phyloP scores from a whole-genome alignment of 2,329 filamentous ascomycete genomes.

The Calonectria montana region DNA sequence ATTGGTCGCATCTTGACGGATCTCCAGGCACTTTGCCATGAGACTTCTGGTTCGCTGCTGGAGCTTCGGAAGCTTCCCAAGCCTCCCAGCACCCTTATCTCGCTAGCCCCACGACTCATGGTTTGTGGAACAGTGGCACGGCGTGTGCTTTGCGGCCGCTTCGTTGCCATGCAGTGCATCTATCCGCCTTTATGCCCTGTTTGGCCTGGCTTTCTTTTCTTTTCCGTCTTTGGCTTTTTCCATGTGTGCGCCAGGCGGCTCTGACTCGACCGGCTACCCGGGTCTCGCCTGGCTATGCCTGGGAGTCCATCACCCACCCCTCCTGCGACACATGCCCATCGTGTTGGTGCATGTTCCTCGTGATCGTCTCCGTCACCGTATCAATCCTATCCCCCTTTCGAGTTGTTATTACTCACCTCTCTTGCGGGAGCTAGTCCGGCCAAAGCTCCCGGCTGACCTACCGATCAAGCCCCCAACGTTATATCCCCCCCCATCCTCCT shows the following conservation, averaged over 20 bases:
- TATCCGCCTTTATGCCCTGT: conserved; percentile 8
- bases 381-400: conserved; percentile 23
- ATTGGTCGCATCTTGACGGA: background rate
- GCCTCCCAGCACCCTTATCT: conserved; percentile 6
- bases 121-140: background rate
- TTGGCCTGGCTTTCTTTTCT: conserved; percentile 14
- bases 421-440: conserved; percentile 27
- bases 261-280: conserved; percentile 19
- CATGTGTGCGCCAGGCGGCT: conserved; percentile 16
- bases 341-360: background rate
- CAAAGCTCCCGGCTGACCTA: conserved; percentile 34
- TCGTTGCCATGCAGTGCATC: conserved; percentile 6
- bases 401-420: conserved; percentile 22
- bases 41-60: background rate
- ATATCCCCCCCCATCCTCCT: conserved; percentile 32
- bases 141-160: conserved; percentile 16
- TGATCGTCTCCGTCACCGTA: conserved; percentile 19
- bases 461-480: conserved; percentile 33
- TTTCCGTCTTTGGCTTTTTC: conserved; percentile 20
- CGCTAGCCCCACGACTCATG: background rate
- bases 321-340: conserved; percentile 1
- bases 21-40: conserved; percentile 4
- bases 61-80: conserved; percentile 8
- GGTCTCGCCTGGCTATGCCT: conserved; percentile 18
- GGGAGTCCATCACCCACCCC: background rate